These are phyloP conservation scores for Lactarius akahatsu DNA, from an alignment of 768 basidiomycete species.

Conservation along the genomic window DNA sequence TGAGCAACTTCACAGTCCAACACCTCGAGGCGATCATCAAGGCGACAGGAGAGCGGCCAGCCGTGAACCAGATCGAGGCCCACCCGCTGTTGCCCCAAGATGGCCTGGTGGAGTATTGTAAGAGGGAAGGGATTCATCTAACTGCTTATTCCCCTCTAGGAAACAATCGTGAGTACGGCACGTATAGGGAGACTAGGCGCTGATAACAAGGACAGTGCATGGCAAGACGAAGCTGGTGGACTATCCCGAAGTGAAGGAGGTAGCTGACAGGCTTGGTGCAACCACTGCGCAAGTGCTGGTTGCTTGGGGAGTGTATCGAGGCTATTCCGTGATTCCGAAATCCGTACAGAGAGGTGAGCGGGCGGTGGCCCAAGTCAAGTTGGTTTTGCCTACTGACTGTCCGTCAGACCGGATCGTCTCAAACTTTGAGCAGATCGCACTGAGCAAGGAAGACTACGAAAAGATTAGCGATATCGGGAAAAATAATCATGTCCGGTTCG, in stretches of 20 bases:
- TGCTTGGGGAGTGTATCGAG: slow-evolving; percentile 75
- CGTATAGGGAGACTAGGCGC: slow-evolving; percentile 5
- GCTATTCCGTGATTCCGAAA: slow-evolving; percentile 85
- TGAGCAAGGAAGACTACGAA: slow-evolving; percentile 67
- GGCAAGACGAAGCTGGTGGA: slow-evolving; percentile 69
- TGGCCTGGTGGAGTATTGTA: slow-evolving; percentile 68
- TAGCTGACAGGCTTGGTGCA: slow-evolving; percentile 62
- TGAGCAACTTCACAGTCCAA: slow-evolving; percentile 75
- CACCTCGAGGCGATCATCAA: slow-evolving; percentile 65
- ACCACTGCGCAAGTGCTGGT: slow-evolving; percentile 81
- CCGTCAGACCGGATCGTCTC: slow-evolving; percentile 58
- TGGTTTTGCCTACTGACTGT: not conserved
- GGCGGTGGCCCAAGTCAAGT: not conserved
- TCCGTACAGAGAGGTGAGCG: slow-evolving; percentile 57
- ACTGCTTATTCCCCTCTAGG: slow-evolving; percentile 74
- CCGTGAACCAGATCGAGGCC: slow-evolving; percentile 78
- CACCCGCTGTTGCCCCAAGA: slow-evolving; percentile 80
- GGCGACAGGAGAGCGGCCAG: slow-evolving; percentile 72
- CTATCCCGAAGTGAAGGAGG: slow-evolving; percentile 54
- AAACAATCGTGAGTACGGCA: slow-evolving; percentile 59
- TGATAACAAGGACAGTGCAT: slow-evolving; percentile 41
- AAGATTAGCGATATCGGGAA: slow-evolving; percentile 52
- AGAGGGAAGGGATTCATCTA: slow-evolving; percentile 67
- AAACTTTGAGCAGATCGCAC: slow-evolving; percentile 74
- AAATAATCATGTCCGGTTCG: slow-evolving; percentile 52